Percentiles rank a stretch among this genome's conserved stretches.
phyloP scores from a whole-genome alignment of 2,329 filamentous ascomycete genomes.

The Aspergillus ibericus region DNA sequence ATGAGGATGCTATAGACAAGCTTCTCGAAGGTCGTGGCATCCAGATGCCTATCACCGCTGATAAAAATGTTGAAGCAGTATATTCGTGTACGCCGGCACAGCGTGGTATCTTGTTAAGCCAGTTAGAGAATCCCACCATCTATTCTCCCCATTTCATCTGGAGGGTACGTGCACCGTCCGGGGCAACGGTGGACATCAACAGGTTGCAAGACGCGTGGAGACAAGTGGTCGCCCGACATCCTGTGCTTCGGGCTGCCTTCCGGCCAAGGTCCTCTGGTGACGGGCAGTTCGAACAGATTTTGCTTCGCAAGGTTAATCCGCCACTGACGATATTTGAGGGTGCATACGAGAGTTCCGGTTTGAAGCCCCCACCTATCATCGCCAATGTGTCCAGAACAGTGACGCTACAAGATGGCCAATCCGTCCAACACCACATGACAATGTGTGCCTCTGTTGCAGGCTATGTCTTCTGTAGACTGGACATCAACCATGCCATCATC shows the following conservation, averaged over 20 bases:
- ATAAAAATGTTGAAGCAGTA: not conserved
- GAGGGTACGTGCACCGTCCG: not conserved
- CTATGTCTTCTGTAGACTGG: not conserved
- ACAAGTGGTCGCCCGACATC: not conserved
- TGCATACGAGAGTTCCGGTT: not conserved
- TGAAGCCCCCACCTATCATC: too few relatives aligned
- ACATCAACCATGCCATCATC: not conserved
- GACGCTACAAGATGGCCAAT: not conserved
- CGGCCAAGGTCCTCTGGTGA: not conserved
- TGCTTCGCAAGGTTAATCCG: not conserved
- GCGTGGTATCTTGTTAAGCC: constrained; percentile 4
- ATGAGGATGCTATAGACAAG: not conserved
- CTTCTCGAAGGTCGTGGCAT: not conserved
- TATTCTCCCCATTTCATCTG: constrained; percentile 8
- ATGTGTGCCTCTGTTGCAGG: not conserved
- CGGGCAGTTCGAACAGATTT: not conserved
- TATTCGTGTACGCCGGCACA: constrained; percentile 7
- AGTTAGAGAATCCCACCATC: not conserved
- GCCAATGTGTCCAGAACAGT: too few relatives aligned
- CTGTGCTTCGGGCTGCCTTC: not conserved
- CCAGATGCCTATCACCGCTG: not conserved
- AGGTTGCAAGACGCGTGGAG: not conserved
- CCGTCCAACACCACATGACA: not conserved
- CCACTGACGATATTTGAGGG: not conserved
- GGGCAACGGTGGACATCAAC: not conserved